Conservation (phyloP, 140 eudicot species). For the Anethum foeniculum region DNA sequence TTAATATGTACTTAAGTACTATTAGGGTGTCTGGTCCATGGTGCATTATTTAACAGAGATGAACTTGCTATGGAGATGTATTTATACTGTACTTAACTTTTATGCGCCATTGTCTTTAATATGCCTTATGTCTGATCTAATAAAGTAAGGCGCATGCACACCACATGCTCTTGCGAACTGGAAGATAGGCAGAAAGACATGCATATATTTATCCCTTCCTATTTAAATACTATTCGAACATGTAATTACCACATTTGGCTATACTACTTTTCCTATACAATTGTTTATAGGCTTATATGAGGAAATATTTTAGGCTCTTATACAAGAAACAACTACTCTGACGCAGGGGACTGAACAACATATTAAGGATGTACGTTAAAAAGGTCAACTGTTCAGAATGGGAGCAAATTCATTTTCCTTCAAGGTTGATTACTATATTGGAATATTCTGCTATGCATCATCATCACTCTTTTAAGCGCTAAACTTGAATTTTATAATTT, state of each 20-base stretch:
- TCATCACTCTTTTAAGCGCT: not conserved
- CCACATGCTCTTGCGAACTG: not conserved
- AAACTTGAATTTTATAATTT: not conserved
- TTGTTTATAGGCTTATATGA: not conserved
- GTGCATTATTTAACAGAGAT: not conserved
- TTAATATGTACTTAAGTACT: not conserved
- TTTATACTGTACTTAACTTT: not conserved
- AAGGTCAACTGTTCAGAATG: slow-evolving; percentile 30
- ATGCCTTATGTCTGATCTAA: not conserved
- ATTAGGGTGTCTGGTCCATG: not conserved
- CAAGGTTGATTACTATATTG: slow-evolving; percentile 27
- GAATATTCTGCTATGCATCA: not conserved
- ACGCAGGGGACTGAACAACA: slow-evolving; percentile 53
- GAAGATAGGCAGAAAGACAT: not conserved
- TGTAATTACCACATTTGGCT: not conserved
- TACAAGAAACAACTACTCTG: slow-evolving; percentile 3
- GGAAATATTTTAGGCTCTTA: not conserved
- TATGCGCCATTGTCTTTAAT: not conserved
- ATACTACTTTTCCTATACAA: not conserved
- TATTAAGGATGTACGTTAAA: slow-evolving; percentile 45
- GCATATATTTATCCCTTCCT: not conserved
- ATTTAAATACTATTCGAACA: not conserved
- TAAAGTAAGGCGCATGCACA: not conserved
- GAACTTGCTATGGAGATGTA: not conserved
- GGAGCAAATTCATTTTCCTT: slow-evolving; percentile 33